phyloP scores from a whole-genome alignment of 2,329 filamentous ascomycete species.

The Tolypocladium album region DNA sequence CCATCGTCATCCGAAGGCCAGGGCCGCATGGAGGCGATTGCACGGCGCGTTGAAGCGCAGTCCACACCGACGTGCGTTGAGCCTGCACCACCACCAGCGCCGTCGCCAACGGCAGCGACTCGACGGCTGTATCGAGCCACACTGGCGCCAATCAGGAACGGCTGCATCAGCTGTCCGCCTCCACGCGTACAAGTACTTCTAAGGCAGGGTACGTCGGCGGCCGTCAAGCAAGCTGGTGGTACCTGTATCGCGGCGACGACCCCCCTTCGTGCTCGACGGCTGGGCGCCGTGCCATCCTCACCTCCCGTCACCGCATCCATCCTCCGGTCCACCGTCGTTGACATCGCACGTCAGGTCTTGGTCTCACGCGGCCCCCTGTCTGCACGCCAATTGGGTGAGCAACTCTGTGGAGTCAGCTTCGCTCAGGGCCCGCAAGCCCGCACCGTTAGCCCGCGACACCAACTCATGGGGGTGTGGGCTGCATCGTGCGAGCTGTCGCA shows the following conservation, averaged over 20 bases:
- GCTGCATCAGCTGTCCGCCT: neutral
- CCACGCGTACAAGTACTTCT: neutral
- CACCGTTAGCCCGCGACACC: neutral
- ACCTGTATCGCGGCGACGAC: neutral
- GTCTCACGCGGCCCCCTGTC: neutral
- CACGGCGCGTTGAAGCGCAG: neutral
- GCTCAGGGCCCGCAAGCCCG: neutral
- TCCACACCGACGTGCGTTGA: neutral
- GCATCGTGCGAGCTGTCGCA: neutral
- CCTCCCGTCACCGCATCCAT: neutral
- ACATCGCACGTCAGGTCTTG: neutral
- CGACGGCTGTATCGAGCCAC: neutral
- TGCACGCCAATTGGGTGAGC: neutral
- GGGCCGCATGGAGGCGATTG: neutral
- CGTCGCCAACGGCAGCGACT: neutral
- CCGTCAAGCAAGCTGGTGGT: neutral
- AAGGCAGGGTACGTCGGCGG: neutral
- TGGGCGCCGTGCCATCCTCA: neutral
- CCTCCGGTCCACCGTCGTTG: neutral
- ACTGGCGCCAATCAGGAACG: neutral
- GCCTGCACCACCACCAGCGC: neutral
- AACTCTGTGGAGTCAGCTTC: neutral
- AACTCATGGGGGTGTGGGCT: neutral
- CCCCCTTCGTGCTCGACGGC: neutral
- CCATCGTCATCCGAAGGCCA: neutral